Evolutionary conservation across 805 yeast genomes (phyloP).

Genomic region (Scheffersomyces coipomensis): DNA sequence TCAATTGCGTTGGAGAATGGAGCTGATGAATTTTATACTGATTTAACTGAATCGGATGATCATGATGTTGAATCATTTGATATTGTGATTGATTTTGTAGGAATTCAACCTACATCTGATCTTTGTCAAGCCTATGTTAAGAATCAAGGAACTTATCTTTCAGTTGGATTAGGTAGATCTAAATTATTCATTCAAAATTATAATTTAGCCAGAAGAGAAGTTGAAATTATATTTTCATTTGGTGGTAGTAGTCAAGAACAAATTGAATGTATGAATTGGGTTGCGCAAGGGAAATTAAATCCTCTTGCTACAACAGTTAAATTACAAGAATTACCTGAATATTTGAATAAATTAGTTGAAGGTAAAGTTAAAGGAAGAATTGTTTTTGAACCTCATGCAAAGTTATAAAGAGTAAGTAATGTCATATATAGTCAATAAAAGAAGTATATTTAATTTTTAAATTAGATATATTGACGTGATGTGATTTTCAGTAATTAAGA

Average conservation of each 20-base stretch:
- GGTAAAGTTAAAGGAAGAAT: slow-evolving; percentile 43
- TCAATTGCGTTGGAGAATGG: slow-evolving; percentile 31
- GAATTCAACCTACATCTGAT: slow-evolving; percentile 28
- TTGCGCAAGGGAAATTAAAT: slow-evolving; percentile 34
- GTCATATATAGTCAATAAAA: no score
- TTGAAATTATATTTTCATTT: slow-evolving; percentile 35
- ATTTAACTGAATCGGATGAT: slow-evolving; percentile 17
- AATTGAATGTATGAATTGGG: slow-evolving; percentile 41
- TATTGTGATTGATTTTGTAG: slow-evolving; percentile 38
- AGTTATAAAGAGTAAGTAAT: no score
- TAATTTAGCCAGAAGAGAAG: slow-evolving; percentile 41
- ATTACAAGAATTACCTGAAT: slow-evolving; percentile 35
- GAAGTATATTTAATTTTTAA: no score
- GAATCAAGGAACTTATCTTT: slow-evolving; percentile 35
- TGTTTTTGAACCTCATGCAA: slow-evolving; percentile 29
- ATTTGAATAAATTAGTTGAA: slow-evolving; percentile 28
- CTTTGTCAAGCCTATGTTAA: slow-evolving; percentile 28
- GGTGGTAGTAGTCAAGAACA: slow-evolving; percentile 48
- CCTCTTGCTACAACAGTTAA: slow-evolving; percentile 31
- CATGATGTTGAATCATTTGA: slow-evolving; percentile 36
- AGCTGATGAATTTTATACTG: slow-evolving; percentile 41
- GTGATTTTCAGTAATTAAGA: no score
- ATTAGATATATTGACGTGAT: no score
- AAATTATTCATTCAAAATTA: slow-evolving; percentile 28
- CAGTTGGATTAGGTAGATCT: slow-evolving; percentile 43